These are phyloP conservation scores for Sequoia sempervirens DNA, from an alignment of 75 land plant species.

Conservation along the genomic window DNA sequence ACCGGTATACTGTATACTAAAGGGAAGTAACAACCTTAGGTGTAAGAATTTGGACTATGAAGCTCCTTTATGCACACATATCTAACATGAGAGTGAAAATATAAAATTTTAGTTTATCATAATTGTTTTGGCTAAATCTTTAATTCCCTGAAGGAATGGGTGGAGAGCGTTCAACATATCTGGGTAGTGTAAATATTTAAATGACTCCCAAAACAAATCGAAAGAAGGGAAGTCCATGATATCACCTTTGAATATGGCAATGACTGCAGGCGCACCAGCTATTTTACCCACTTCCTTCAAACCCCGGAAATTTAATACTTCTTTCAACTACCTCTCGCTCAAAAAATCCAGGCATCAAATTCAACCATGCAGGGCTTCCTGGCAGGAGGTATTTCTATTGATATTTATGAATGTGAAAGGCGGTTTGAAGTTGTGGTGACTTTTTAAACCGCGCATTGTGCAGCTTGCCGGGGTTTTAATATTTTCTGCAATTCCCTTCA, in stretches of 20 bases:
- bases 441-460: not conserved
- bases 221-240: too few relatives aligned
- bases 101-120: too few relatives aligned
- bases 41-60: too few relatives aligned
- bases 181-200: too few relatives aligned
- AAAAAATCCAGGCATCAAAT: not conserved
- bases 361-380: not conserved
- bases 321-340: not conserved
- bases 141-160: too few relatives aligned
- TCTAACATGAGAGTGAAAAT: too few relatives aligned
- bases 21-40: too few relatives aligned
- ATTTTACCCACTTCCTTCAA: not conserved
- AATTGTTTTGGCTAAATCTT: too few relatives aligned
- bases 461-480: conserved; percentile 86
- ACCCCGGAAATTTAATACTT: not conserved
- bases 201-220: too few relatives aligned
- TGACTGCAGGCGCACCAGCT: not conserved
- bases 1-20: too few relatives aligned
- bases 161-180: too few relatives aligned
- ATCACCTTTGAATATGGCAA: not conserved
- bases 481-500: conserved; percentile 94
- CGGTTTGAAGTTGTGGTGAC: not conserved
- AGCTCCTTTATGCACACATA: too few relatives aligned
- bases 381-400: not conserved
- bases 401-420: not conserved